Evolutionary conservation across 176 grass and related monocot species (phyloP).

Genomic region (Avena atlantica): DNA sequence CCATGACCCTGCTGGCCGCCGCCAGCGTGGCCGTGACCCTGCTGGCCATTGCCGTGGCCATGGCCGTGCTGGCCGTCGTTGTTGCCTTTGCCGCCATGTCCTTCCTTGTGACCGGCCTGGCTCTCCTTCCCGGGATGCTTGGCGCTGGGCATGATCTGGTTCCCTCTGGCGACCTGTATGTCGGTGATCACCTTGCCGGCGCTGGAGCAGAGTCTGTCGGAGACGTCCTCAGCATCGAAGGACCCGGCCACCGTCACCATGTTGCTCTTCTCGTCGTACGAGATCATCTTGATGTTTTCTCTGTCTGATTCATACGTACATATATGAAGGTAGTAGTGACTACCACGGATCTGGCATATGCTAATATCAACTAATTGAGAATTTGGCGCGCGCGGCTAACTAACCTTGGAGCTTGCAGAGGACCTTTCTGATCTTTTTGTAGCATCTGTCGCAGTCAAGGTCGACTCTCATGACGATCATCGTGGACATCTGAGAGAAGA

Average conservation of each 20-base stretch:
- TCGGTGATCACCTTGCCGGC: constrained; percentile 80
- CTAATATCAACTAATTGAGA: neutral
- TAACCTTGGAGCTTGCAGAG: constrained; percentile 89
- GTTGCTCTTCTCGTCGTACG: constrained; percentile 75
- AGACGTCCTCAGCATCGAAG: constrained; percentile 69
- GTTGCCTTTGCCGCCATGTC: neutral
- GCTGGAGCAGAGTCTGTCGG: constrained; percentile 52
- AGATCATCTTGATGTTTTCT: constrained; percentile 57
- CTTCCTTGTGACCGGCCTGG: neutral
- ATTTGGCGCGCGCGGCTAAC: neutral
- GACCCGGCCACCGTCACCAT: constrained; percentile 69
- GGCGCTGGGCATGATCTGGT: constrained; percentile 43
- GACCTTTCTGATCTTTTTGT: constrained; percentile 84
- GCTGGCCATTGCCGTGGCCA: neutral
- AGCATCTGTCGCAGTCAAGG: constrained; percentile 72
- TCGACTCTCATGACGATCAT: constrained; percentile 69
- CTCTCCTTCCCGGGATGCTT: constrained; percentile 41
- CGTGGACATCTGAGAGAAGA: constrained; percentile 51
- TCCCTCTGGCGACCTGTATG: constrained; percentile 58
- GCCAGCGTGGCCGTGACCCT: too few relatives aligned
- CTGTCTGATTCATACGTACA: constrained; percentile 42
- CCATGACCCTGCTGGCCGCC: neutral
- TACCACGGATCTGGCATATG: neutral
- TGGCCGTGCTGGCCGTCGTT: neutral
- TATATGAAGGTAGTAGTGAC: too few relatives aligned